Evolutionary conservation across 768 basidiomycete genomes (phyloP).

Genomic region (Russula sp.): DNA sequence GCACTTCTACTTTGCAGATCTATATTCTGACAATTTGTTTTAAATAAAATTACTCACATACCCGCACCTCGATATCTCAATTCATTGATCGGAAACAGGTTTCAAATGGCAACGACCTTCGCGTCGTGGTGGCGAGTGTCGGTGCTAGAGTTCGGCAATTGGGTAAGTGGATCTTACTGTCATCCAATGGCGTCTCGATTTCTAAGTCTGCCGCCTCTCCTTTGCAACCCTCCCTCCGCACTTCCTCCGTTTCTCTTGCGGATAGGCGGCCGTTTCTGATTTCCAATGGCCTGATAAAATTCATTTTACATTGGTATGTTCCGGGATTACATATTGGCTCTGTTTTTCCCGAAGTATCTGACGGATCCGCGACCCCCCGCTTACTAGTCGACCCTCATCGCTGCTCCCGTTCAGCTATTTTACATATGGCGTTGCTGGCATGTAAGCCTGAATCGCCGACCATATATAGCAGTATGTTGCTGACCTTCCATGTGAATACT

Average conservation of each 20-base stretch:
- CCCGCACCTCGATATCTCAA: not conserved
- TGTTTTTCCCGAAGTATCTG: not conserved
- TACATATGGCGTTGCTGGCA: conserved; percentile 36
- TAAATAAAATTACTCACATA: not conserved
- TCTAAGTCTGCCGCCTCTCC: not conserved
- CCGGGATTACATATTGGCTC: too few relatives aligned
- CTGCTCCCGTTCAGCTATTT: conserved; percentile 35
- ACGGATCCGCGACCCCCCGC: not conserved
- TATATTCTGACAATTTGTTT: not conserved
- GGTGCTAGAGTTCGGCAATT: conserved; percentile 33
- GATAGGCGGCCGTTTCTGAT: conserved; percentile 5
- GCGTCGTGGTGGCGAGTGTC: conserved; percentile 32
- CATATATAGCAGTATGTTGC: conserved; percentile 9
- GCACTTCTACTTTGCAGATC: not conserved
- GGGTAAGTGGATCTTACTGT: conserved; percentile 24
- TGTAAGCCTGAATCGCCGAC: conserved; percentile 25
- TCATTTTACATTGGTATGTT: conserved; percentile 12
- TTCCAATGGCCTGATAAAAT: conserved; percentile 20
- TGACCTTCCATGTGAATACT: not conserved
- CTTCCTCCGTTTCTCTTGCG: not conserved
- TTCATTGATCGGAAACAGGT: conserved; percentile 9
- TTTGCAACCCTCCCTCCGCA: not conserved
- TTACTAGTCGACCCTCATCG: conserved; percentile 32
- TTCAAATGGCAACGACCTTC: conserved; percentile 32
- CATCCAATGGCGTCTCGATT: not conserved